These are phyloP conservation scores for Trichoderma gracile DNA, from an alignment of 2,329 filamentous ascomycete genomes.

Conservation along the genomic window DNA sequence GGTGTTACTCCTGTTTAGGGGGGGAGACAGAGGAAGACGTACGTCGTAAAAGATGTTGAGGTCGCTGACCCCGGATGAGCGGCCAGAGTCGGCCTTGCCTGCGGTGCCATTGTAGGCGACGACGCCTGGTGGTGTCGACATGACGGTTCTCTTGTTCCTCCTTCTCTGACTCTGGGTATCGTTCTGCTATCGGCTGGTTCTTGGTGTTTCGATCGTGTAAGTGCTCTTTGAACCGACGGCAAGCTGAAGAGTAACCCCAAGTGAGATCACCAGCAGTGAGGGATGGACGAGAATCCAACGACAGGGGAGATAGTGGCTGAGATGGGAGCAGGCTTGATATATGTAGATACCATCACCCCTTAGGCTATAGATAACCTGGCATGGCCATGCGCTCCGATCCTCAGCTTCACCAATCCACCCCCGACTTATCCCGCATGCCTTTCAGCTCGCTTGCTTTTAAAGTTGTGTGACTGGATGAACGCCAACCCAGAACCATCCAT, in stretches of 20 bases:
- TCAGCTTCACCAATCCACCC: not conserved
- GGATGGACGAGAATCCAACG: not conserved
- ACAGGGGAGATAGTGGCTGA: not conserved
- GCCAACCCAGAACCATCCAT: not conserved
- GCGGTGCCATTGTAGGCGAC: constrained; percentile 53
- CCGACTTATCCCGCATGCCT: constrained; percentile 13
- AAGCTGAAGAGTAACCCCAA: not conserved
- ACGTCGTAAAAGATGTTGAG: constrained; percentile 86
- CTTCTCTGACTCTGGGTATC: not conserved
- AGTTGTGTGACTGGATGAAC: constrained; percentile 20
- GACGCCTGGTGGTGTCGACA: constrained; percentile 30
- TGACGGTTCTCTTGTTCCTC: constrained; percentile 26
- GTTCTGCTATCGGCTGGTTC: not conserved
- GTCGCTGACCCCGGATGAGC: constrained; percentile 58
- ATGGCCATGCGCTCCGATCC: too few species aligned
- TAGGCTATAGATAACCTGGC: not conserved
- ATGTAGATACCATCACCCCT: not conserved
- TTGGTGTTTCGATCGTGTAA: not conserved
- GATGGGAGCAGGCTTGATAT: constrained; percentile 13
- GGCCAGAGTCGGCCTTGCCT: constrained; percentile 52
- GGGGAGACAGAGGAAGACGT: constrained; percentile 36
- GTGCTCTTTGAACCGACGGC: not conserved
- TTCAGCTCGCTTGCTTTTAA: constrained; percentile 18
- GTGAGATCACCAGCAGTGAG: not conserved
- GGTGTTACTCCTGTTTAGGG: not conserved